Evolutionary conservation across 2,329 filamentous ascomycete genomes (phyloP).

Genomic region (Didymella lethalis): DNA sequence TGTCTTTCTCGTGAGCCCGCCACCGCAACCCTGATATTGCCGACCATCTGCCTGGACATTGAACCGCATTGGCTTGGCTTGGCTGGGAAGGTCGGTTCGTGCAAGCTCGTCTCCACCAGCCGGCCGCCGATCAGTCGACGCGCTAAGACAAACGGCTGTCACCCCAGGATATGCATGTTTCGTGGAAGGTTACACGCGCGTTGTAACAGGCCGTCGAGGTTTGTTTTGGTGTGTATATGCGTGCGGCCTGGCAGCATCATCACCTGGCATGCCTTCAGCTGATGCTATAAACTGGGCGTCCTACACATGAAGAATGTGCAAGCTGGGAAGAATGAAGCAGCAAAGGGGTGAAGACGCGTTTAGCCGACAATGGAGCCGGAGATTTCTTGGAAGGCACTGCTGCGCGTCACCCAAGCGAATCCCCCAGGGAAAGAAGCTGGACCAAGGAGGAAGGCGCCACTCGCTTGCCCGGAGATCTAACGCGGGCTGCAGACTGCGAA

Average conservation of each 20-base stretch:
- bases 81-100: conserved; percentile 9
- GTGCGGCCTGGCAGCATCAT: conserved; percentile 12
- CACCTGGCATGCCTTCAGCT: conserved; percentile 7
- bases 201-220: conserved; percentile 16
- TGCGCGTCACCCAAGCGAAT: conserved; percentile 2
- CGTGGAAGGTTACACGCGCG: conserved; percentile 31
- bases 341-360: conserved; percentile 14
- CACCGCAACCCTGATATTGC: conserved; percentile 13
- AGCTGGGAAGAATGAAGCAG: conserved; percentile 15
- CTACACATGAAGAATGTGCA: conserved; percentile 20
- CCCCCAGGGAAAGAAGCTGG: neutral
- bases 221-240: conserved; percentile 22
- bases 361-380: conserved; percentile 10
- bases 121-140: conserved; percentile 17
- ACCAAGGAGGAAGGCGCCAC: conserved; percentile 17
- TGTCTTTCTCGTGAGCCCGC: conserved; percentile 11
- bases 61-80: conserved; percentile 5
- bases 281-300: neutral
- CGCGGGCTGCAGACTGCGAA: neutral
- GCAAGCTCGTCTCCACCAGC: conserved; percentile 15
- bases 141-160: conserved; percentile 49
- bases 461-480: conserved; percentile 11
- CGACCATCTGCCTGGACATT: conserved; percentile 3
- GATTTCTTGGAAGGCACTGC: conserved; percentile 5
- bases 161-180: conserved; percentile 39